These are phyloP conservation scores for Xylariaceae sp. DNA, from an alignment of 2,329 filamentous ascomycete species.

Conservation along the genomic window DNA sequence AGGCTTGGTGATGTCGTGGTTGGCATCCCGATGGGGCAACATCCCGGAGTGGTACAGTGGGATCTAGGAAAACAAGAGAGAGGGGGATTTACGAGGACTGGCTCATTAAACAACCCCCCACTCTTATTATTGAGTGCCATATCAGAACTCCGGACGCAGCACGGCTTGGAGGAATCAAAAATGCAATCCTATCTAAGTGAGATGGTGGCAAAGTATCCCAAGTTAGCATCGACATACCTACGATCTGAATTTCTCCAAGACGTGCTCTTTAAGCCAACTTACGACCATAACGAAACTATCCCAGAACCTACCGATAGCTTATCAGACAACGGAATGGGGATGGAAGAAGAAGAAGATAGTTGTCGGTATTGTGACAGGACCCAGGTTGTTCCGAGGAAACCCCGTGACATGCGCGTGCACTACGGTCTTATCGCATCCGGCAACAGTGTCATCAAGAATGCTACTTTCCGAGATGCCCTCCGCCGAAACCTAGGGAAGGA, in stretches of 20 bases:
- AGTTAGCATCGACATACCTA: conserved; percentile 25
- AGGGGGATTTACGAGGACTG: conserved; percentile 25
- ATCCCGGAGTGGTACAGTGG: conserved; percentile 33
- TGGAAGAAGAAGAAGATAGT: too few relatives aligned
- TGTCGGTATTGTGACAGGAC: conserved; percentile 23
- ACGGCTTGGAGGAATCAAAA: conserved; percentile 21
- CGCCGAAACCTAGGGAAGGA: conserved; percentile 6
- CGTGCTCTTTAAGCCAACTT: conserved; percentile 18
- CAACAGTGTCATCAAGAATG: conserved; percentile 32
- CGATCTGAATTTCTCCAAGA: conserved; percentile 24
- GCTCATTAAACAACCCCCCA: conserved; percentile 28
- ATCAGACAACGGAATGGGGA: not conserved
- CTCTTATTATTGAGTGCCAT: conserved; percentile 26
- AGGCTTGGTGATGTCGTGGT: conserved; percentile 36
- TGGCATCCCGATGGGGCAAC: conserved; percentile 13
- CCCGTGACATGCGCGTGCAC: conserved; percentile 28
- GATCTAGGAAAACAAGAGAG: conserved; percentile 29
- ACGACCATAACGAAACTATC: not conserved
- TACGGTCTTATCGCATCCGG: conserved; percentile 35
- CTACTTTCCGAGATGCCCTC: conserved; percentile 20
- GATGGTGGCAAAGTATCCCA: conserved; percentile 20
- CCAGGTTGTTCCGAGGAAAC: conserved; percentile 18
- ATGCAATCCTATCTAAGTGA: conserved; percentile 26
- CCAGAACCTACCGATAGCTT: not conserved
- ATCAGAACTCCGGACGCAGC: conserved; percentile 22